phyloP scores from a whole-genome alignment of 2,329 filamentous ascomycete genomes.

The Trichophyton simii region DNA sequence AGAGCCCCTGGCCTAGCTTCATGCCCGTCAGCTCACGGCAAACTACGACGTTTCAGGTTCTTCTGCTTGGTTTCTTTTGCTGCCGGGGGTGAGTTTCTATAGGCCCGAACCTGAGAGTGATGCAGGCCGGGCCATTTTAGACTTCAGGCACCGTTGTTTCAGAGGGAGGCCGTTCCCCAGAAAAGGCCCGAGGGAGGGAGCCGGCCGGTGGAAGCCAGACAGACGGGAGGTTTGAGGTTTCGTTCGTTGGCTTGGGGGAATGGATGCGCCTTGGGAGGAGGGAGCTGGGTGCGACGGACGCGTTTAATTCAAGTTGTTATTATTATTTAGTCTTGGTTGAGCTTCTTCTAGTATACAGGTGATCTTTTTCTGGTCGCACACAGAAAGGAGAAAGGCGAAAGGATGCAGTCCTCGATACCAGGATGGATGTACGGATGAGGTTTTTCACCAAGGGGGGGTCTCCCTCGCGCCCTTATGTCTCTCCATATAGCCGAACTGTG shows the following conservation, averaged over 20 bases:
- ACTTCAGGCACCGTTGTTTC: slow-evolving; percentile 1
- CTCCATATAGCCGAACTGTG: not conserved
- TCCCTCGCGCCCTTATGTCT: not conserved
- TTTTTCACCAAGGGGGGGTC: not conserved
- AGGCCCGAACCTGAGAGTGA: not conserved
- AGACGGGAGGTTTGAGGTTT: no score
- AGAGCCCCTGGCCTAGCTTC: not conserved
- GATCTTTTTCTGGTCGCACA: not conserved
- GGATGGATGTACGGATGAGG: not conserved
- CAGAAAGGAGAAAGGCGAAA: not conserved
- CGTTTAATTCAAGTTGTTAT: not conserved
- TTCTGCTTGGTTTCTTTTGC: not conserved
- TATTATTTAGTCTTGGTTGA: not conserved
- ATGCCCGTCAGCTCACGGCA: not conserved
- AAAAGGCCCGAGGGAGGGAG: not conserved
- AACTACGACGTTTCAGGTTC: slow-evolving; percentile 4
- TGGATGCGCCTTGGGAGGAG: not conserved
- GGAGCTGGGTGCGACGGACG: not conserved
- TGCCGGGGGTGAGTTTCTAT: not conserved
- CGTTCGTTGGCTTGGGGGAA: no score
- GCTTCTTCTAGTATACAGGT: not conserved
- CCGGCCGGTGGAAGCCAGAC: not conserved
- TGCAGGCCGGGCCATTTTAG: not conserved
- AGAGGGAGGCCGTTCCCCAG: not conserved
- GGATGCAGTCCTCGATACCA: not conserved